Base-by-base conservation (phyloP, 1,284 basidiomycete species). In the Irpex rosettiformis region DNA sequence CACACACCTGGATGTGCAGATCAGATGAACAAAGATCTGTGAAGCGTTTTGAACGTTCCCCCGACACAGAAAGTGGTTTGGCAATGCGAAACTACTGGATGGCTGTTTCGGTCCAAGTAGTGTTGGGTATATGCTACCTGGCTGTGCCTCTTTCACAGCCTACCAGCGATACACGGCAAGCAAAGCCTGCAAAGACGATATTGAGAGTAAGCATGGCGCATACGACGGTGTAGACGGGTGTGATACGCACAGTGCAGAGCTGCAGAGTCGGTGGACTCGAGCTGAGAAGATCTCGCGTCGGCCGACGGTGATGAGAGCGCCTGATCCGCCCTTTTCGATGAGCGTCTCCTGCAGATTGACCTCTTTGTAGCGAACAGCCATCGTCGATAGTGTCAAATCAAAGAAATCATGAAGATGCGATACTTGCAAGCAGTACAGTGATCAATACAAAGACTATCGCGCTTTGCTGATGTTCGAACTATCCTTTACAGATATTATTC, bases 21-120 rank as follows among this genome's bases (percentile, higher is more conserved):
- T 47, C n/a, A 47, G 43, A 47, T 47, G 16, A 47, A 47, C 43
- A 47, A 24, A 47, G 43, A 47, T 47, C 43, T 47, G 13, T 47
- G 16, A 21, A 18, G n/a, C 33, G 33, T 13, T 21, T 47, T 13
- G 18, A 21, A 18, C 43, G 33, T 40, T 40, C 33, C 11, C 11
- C 33, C 33, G 33, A 40, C 33, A 40, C 33, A 40, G 2, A n/a
- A 40, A 40, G 33, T 40, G 13, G 33, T 40, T 40, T 40, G 33
- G 33, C 33, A 40, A 40, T 40, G 33, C 33, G n/a, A 40, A 40
- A 40, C 33, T 40, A n/a, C 1, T n/a, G 6, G 3, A 13, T 1
- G n/a, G 33, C n/a, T 40, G 33, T 40, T 40, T 40, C 33, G 33
- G 11, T 13, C 13, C 10, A n/a, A n/a, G 33, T 40, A 40, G 11